These are phyloP conservation scores for Powellomyces hirtus DNA, from an alignment of 192 early-diverging fungal genomes.

Conservation along the genomic window DNA sequence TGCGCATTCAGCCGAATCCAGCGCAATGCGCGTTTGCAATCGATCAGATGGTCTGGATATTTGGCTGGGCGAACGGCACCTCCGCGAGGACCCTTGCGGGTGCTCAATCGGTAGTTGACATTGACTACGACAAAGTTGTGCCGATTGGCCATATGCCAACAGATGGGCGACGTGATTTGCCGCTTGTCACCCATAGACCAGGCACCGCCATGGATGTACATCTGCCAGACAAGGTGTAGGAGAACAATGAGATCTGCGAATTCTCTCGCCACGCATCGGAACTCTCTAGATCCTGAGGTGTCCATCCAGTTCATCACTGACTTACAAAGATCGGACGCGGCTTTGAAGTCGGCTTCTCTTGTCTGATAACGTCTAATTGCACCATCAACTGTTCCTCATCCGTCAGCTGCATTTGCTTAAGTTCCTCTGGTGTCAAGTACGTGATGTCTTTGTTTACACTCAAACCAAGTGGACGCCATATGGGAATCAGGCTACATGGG, in stretches of 20 bases:
- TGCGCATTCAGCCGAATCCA: constrained; percentile 64
- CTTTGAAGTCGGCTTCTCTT: background rate
- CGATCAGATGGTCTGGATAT: constrained; percentile 59
- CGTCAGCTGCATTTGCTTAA: background rate
- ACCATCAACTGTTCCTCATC: background rate
- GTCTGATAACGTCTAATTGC: background rate
- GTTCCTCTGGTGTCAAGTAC: background rate
- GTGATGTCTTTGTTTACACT: background rate
- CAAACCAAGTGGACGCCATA: background rate
- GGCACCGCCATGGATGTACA: constrained; percentile 69
- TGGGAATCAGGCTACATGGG: too few species aligned
- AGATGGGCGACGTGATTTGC: constrained; percentile 20
- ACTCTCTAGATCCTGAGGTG: background rate
- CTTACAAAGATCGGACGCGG: background rate
- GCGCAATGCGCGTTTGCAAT: constrained; percentile 69
- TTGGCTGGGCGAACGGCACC: too few species aligned
- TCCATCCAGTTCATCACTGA: background rate
- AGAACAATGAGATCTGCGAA: background rate
- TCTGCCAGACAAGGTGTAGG: background rate
- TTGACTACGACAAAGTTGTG: background rate
- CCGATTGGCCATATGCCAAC: constrained; percentile 33
- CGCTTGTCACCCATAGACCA: constrained; percentile 61
- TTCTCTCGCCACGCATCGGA: background rate
- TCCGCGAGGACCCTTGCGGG: too few species aligned
- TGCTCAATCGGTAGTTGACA: constrained; percentile 53